Percentiles rank a stretch among this genome's conserved stretches.
Conservation (phyloP, 768 basidiomycete species). For the Suillus lakei region DNA sequence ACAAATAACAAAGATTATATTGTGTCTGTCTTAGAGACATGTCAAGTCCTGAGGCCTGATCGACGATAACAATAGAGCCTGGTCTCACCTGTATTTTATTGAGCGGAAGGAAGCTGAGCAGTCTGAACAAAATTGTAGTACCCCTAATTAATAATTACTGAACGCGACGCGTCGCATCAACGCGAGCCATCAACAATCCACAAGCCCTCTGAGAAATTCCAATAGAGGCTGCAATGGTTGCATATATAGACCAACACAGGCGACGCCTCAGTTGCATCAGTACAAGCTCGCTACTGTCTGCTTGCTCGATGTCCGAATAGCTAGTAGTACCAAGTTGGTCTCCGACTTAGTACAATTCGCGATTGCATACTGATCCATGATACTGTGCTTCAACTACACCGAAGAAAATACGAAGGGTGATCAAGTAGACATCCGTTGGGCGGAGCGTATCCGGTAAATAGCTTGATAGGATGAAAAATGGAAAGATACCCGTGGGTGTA, state of each 20-base stretch:
- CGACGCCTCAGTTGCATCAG: background rate
- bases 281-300: background rate
- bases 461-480: too few species aligned
- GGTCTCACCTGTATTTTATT: background rate
- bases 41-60: background rate
- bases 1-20: background rate
- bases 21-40: background rate
- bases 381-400: too few species aligned
- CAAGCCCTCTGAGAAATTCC: background rate
- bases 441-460: too few species aligned
- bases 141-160: background rate
- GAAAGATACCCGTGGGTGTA: too few species aligned
- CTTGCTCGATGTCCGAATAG: background rate
- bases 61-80: background rate
- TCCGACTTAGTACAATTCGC: too few species aligned
- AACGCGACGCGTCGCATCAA: background rate
- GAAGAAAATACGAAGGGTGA: too few species aligned
- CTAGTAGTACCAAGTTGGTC: too few species aligned
- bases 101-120: background rate
- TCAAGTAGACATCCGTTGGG: too few species aligned
- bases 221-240: background rate
- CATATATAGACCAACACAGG: background rate
- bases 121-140: background rate
- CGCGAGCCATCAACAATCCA: background rate
- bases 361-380: too few species aligned